Evolutionary conservation across 306 rosid genomes (phyloP).

Genomic region (Cucumis sativus): DNA sequence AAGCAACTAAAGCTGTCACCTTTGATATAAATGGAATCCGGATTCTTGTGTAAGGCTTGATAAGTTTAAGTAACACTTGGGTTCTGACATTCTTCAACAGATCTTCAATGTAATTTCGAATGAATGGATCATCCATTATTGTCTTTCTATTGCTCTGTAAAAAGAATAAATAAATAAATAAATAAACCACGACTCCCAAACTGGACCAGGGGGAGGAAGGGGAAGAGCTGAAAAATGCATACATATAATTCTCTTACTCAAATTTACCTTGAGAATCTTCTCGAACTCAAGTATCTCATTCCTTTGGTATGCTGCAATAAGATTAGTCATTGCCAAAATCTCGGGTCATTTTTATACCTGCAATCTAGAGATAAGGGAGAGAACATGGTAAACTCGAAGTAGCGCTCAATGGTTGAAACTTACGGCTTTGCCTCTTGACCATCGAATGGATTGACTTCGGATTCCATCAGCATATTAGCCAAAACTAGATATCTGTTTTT

Average conservation of each 20-base stretch:
- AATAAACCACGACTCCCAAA: background rate
- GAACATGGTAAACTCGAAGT: background rate
- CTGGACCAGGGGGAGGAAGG: background rate
- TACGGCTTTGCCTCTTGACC: slow-evolving; percentile 51
- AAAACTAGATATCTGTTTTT: slow-evolving; percentile 64
- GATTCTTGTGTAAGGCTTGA: slow-evolving; percentile 95
- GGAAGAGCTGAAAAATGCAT: background rate
- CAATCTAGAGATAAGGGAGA: slow-evolving; percentile 14
- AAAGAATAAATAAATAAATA: background rate
- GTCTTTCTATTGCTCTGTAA: slow-evolving; percentile 67
- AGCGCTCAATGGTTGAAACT: slow-evolving; percentile 9
- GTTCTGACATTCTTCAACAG: slow-evolving; percentile 92
- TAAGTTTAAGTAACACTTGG: slow-evolving; percentile 91
- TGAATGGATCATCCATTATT: slow-evolving; percentile 94
- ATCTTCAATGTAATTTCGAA: slow-evolving; percentile 93
- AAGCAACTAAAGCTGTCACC: slow-evolving; percentile 24
- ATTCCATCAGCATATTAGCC: slow-evolving; percentile 59
- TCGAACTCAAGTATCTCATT: slow-evolving; percentile 96
- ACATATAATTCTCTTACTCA: background rate
- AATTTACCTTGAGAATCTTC: slow-evolving; percentile 74
- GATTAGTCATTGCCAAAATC: slow-evolving; percentile 97
- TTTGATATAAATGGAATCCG: slow-evolving; percentile 91
- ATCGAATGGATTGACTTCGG: slow-evolving; percentile 44
- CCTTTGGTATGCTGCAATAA: slow-evolving; percentile 91
- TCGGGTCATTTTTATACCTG: slow-evolving; percentile 96